Base-by-base conservation (phyloP, 306 rosid species). In the Castanea crenata region DNA sequence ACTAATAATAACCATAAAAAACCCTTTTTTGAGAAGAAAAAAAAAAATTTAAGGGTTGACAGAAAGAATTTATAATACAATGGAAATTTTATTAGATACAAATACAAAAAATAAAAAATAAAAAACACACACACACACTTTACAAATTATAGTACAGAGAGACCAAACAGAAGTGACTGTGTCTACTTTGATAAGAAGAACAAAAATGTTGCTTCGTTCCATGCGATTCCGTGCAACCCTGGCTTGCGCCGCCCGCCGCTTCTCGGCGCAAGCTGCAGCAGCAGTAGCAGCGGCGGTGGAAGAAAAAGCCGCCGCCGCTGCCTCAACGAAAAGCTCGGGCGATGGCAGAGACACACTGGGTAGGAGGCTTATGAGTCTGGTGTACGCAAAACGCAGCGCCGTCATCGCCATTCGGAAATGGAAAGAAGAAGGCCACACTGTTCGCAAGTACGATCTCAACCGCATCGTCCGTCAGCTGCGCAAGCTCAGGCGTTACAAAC, bases 401-500 rank as follows among this genome's bases (percentile, higher is more conserved):
- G 97, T 84, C 57, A 78, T 88, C 34, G 73, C 95, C 46, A 83
- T 94, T 76, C 88, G 80, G 31, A 92, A 94, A 78, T 94, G 99
- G 99, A 85, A 82, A 77, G 97, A 94, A 86, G 97, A 91, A 65
- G 97, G 97, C 78, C 88, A 77, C 83, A 78, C 76, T 6, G 85
- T 84, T n/a, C 86, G 87, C 72, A 94, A 92, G 74, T 95, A 90
- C 83, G 91, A 89, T 85, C 95, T 95, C 90, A 95, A 91, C 81
- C 99, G 91, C 70, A 88, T 91, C 44, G 88, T 92, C 52, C 95
- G 97, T 4, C 97, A 92, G 86, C 98, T 95, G 56, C 99, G 99
- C 54, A 85, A 87, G 91, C 85, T 74, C 76, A 91, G 87, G 80
- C 91, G 97, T 29, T 90, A 81, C 88, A 92, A 92, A 74, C 99